These are phyloP conservation scores for Fusarium buharicum DNA, from an alignment of 2,329 filamentous ascomycete species.

Conservation along the genomic window DNA sequence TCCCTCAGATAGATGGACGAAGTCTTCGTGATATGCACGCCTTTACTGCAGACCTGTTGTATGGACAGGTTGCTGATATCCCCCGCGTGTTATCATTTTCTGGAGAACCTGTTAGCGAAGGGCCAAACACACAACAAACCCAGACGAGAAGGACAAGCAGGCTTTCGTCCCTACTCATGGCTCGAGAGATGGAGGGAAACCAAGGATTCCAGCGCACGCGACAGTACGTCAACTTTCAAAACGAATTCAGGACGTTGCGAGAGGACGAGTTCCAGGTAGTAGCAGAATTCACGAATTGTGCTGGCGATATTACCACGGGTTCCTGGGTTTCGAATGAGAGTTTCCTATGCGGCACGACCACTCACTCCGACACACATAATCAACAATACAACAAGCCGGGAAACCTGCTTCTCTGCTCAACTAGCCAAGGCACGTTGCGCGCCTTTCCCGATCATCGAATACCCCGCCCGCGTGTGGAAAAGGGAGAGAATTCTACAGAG, in stretches of 20 bases:
- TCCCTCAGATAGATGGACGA: slow-evolving; percentile 4
- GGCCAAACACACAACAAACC: slow-evolving; percentile 17
- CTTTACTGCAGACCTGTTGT: slow-evolving; percentile 43
- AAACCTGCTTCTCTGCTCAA: slow-evolving; percentile 68
- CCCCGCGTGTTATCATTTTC: slow-evolving; percentile 45
- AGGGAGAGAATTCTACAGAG: slow-evolving; percentile 64
- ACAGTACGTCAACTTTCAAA: slow-evolving; percentile 57
- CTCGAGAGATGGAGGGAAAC: slow-evolving; percentile 61
- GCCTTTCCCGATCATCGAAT: slow-evolving; percentile 69
- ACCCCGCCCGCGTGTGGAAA: slow-evolving; percentile 61
- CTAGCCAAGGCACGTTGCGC: slow-evolving; percentile 55
- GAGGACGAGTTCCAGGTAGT: slow-evolving; percentile 64
- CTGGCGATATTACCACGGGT: slow-evolving; percentile 69
- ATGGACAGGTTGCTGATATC: slow-evolving; percentile 30
- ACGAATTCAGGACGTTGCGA: slow-evolving; percentile 55
- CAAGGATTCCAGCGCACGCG: slow-evolving; percentile 55
- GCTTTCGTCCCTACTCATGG: slow-evolving; percentile 57
- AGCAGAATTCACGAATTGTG: slow-evolving; percentile 68
- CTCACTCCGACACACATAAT: slow-evolving; percentile 70
- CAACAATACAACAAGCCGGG: slow-evolving; percentile 74
- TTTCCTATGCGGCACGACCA: slow-evolving; percentile 71
- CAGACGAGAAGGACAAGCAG: slow-evolving; percentile 35
- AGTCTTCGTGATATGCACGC: slow-evolving; percentile 21
- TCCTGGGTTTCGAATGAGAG: slow-evolving; percentile 65
- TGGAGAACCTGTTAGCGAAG: slow-evolving; percentile 17